Evolutionary conservation across 2,329 filamentous ascomycete species (phyloP).

Genomic region (Bipolaris cookei): DNA sequence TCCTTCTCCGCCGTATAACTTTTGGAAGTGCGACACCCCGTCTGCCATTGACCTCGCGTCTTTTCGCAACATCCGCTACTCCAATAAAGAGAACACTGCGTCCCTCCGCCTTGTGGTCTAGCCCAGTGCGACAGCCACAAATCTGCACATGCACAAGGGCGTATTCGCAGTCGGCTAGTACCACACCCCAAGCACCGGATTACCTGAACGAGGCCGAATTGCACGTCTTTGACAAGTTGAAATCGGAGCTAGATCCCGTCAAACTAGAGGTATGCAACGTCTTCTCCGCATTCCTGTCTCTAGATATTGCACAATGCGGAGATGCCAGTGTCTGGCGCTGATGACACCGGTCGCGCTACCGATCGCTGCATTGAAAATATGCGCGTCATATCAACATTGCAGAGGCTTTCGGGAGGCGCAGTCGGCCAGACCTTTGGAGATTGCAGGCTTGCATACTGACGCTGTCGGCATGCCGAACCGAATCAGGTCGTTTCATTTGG

Average conservation of each 20-base stretch:
- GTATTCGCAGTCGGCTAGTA: constrained; percentile 36
- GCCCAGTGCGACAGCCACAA: constrained; percentile 10
- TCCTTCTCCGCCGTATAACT: constrained; percentile 27
- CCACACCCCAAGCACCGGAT: constrained; percentile 51
- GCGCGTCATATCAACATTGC: constrained; percentile 17
- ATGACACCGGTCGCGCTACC: constrained; percentile 20
- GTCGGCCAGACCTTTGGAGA: not conserved
- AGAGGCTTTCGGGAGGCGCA: constrained; percentile 4
- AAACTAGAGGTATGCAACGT: constrained; percentile 54
- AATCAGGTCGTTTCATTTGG: not conserved
- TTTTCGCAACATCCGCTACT: constrained; percentile 24
- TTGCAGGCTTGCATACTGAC: not conserved
- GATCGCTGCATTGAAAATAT: constrained; percentile 17
- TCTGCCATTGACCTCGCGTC: constrained; percentile 28
- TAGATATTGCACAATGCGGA: constrained; percentile 11
- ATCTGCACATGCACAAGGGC: constrained; percentile 18
- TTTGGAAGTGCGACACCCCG: constrained; percentile 25
- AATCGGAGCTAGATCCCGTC: constrained; percentile 50
- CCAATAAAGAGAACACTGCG: constrained; percentile 11
- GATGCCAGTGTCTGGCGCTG: constrained; percentile 9
- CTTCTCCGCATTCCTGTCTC: constrained; percentile 8
- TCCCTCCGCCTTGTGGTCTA: constrained; percentile 13
- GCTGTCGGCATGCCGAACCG: not conserved
- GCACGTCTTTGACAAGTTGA: constrained; percentile 56
- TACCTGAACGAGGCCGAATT: constrained; percentile 56